These are phyloP conservation scores for Violaceomyces palustris DNA, from an alignment of 1,284 basidiomycete genomes.

Conservation along the genomic window DNA sequence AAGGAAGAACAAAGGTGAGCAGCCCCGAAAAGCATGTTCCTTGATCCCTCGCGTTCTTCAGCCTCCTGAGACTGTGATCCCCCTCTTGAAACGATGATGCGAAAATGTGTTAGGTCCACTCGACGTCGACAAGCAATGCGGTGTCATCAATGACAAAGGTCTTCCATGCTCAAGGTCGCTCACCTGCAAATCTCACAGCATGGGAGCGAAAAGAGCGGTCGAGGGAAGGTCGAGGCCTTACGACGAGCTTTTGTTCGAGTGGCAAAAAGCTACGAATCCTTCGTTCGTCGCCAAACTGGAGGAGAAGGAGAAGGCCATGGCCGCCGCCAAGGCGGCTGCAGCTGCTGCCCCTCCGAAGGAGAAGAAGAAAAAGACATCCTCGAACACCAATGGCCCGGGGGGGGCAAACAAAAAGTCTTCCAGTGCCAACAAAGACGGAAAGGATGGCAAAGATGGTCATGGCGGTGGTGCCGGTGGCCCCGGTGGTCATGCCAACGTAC, in stretches of 20 bases:
- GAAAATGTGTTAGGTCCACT: constrained; percentile 28
- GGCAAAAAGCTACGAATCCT: constrained; percentile 86
- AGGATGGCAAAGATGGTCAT: no score
- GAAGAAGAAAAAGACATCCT: constrained; percentile 36
- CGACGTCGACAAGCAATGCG: constrained; percentile 88
- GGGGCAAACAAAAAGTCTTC: constrained; percentile 2
- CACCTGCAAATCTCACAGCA: constrained; percentile 96
- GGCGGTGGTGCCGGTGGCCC: background rate
- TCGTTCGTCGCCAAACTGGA: constrained; percentile 83
- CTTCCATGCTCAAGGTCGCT: constrained; percentile 91
- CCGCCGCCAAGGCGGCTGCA: constrained; percentile 35
- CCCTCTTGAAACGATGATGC: background rate
- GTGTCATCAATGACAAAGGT: constrained; percentile 93
- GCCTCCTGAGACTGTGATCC: no score
- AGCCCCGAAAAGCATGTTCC: no score
- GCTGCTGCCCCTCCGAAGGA: constrained; percentile 32
- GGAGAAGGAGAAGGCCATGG: constrained; percentile 57
- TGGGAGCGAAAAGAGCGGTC: constrained; percentile 92
- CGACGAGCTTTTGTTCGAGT: constrained; percentile 74
- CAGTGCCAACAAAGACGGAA: constrained; percentile 1
- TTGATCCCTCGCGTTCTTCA: no score
- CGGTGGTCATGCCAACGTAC: background rate
- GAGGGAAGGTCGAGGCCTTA: constrained; percentile 77
- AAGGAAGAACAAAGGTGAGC: constrained; percentile 27
- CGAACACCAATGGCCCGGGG: background rate